Conservation (phyloP, 164 flowering plant genomes). For the Vitis amurensis region DNA sequence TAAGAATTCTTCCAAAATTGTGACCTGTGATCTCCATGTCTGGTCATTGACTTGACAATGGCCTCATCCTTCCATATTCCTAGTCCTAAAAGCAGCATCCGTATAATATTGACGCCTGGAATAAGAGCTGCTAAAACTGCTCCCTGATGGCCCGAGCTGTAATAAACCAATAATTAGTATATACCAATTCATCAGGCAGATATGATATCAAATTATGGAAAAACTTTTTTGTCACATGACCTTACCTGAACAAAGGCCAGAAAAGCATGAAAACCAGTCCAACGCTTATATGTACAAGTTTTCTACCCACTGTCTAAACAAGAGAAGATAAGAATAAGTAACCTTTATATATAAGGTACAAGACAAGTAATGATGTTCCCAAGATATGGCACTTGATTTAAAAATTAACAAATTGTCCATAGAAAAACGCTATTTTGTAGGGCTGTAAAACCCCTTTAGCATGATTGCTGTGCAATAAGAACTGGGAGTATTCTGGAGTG, state of each 20-base stretch:
- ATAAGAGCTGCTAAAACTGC: constrained; percentile 65
- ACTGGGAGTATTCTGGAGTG: too few relatives aligned
- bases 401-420: too few relatives aligned
- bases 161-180: constrained; percentile 3
- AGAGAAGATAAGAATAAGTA: constrained; percentile 8
- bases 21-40: constrained; percentile 87
- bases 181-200: constrained; percentile 9
- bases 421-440: too few relatives aligned
- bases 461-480: too few relatives aligned
- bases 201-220: background rate
- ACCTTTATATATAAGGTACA: background rate
- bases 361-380: background rate
- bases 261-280: constrained; percentile 90
- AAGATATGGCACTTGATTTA: too few relatives aligned
- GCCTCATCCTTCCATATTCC: constrained; percentile 84
- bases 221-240: background rate
- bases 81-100: constrained; percentile 76
- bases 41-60: constrained; percentile 84
- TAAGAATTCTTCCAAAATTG: constrained; percentile 1
- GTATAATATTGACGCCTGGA: constrained; percentile 75
- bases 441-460: too few relatives aligned
- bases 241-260: constrained; percentile 96
- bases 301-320: constrained; percentile 67
- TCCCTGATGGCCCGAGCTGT: constrained; percentile 61
- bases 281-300: constrained; percentile 82